These are phyloP conservation scores for Trichocomaceae sp. DNA, from an alignment of 2,329 filamentous ascomycete species.

Conservation along the genomic window DNA sequence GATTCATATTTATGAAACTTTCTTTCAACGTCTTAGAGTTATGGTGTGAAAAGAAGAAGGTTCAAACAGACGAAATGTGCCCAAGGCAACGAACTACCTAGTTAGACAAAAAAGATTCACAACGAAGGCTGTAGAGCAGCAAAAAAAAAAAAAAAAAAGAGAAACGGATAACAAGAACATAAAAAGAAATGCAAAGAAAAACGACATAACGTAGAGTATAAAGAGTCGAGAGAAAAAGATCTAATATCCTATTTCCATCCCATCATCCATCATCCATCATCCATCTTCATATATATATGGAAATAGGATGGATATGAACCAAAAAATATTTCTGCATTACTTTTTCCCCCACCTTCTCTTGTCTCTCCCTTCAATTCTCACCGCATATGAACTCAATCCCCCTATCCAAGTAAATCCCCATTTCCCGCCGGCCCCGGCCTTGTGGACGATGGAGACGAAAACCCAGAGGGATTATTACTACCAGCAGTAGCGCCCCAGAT, in stretches of 20 bases:
- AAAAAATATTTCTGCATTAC: background rate
- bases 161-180: background rate
- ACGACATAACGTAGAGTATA: background rate
- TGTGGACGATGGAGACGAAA: background rate
- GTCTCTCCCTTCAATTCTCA: background rate
- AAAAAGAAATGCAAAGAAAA: background rate
- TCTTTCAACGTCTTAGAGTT: too few relatives aligned
- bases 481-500: conserved; percentile 59
- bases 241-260: background rate
- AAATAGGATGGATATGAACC: background rate
- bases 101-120: background rate
- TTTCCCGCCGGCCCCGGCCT: background rate
- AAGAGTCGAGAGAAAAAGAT: background rate
- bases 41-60: too few relatives aligned
- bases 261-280: background rate
- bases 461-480: conserved; percentile 41
- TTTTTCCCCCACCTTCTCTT: background rate
- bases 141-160: too few relatives aligned
- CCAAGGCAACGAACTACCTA: background rate
- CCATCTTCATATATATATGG: background rate
- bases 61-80: too few relatives aligned
- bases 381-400: background rate
- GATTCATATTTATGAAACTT: too few relatives aligned
- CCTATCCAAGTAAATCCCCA: conserved; percentile 7
- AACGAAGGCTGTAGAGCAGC: background rate